A percentile compares a stretch with the other conserved stretches of the same genome.
Conservation (phyloP, 2,329 filamentous ascomycete species). For the Thermothelomyces thermophilus region DNA sequence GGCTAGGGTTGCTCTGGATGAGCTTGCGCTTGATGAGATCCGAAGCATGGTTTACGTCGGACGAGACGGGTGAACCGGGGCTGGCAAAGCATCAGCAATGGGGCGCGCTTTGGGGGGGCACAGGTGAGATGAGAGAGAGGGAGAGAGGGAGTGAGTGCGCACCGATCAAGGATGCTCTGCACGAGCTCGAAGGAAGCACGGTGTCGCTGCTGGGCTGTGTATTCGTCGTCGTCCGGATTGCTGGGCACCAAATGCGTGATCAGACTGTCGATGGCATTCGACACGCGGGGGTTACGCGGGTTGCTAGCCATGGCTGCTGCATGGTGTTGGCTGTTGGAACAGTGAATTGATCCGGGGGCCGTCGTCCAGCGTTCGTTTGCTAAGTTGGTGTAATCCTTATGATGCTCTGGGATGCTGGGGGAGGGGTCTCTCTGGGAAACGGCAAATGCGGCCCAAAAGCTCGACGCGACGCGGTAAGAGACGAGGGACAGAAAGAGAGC, state of each 20-base stretch:
- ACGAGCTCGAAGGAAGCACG: constrained; percentile 52
- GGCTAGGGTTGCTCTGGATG: constrained; percentile 67
- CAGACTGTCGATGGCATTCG: constrained; percentile 71
- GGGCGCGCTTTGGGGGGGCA: neutral
- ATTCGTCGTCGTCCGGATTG: constrained; percentile 59
- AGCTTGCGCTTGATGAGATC: constrained; percentile 88
- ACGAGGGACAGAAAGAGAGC: constrained; percentile 4
- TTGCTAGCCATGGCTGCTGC: constrained; percentile 46
- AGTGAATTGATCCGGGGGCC: no score
- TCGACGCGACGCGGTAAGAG: constrained; percentile 10
- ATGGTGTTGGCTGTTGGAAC: constrained; percentile 11
- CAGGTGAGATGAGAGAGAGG: no score
- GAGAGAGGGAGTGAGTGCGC: constrained; percentile 22
- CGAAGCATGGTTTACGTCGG: constrained; percentile 83
- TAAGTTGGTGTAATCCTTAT: no score
- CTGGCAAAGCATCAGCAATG: constrained; percentile 26
- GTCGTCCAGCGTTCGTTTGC: no score
- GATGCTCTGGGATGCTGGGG: no score
- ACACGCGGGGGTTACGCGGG: constrained; percentile 55
- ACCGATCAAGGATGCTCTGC: constrained; percentile 48
- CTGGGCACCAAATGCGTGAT: constrained; percentile 67
- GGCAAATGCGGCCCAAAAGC: neutral
- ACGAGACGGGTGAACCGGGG: constrained; percentile 48
- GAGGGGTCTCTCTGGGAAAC: neutral
- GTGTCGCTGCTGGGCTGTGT: constrained; percentile 61